A percentile compares a stretch with the other conserved stretches of the same genome.
Evolutionary conservation across 2,329 filamentous ascomycete species (phyloP).

Genomic region (Fusarium pilosicola): DNA sequence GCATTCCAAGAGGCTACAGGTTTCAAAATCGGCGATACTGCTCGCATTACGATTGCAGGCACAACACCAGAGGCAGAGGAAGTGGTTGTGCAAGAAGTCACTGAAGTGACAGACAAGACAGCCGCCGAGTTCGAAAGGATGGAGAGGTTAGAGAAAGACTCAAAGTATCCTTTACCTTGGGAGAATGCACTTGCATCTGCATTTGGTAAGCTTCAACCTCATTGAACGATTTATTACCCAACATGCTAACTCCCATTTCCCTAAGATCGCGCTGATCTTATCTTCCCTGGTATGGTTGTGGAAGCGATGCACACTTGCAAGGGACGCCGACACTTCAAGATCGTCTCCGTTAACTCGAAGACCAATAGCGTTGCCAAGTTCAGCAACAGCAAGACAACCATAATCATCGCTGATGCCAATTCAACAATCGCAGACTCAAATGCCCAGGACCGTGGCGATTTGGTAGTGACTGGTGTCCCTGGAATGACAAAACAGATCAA

Average conservation of each 20-base stretch:
- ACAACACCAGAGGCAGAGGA: slow-evolving; percentile 64
- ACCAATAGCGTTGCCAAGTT: slow-evolving; percentile 57
- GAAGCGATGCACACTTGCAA: slow-evolving; percentile 62
- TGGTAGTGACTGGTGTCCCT: slow-evolving; percentile 68
- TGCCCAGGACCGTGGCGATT: slow-evolving; percentile 43
- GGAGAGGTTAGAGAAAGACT: slow-evolving; percentile 39
- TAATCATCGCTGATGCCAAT: slow-evolving; percentile 51
- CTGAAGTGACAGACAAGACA: slow-evolving; percentile 37
- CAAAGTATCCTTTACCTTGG: slow-evolving; percentile 51
- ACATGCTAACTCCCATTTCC: slow-evolving; percentile 1
- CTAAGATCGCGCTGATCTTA: slow-evolving; percentile 70
- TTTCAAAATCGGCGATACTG: slow-evolving; percentile 76
- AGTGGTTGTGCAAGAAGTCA: slow-evolving; percentile 70
- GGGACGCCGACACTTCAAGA: slow-evolving; percentile 59
- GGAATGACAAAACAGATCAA: slow-evolving; percentile 73
- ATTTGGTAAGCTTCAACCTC: slow-evolving; percentile 42
- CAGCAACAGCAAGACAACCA: slow-evolving; percentile 49
- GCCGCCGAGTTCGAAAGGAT: slow-evolving; percentile 11
- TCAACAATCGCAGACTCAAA: slow-evolving; percentile 23
- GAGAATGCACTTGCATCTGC: slow-evolving; percentile 48
- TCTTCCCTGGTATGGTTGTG: slow-evolving; percentile 76
- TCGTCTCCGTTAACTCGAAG: slow-evolving; percentile 65
- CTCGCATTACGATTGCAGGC: slow-evolving; percentile 67
- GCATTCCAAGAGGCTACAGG: slow-evolving; percentile 77
- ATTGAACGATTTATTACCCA: too few relatives aligned